Base-by-base conservation (phyloP, 306 rosid genomes). In the Sphenostylis stenocarpa region DNA sequence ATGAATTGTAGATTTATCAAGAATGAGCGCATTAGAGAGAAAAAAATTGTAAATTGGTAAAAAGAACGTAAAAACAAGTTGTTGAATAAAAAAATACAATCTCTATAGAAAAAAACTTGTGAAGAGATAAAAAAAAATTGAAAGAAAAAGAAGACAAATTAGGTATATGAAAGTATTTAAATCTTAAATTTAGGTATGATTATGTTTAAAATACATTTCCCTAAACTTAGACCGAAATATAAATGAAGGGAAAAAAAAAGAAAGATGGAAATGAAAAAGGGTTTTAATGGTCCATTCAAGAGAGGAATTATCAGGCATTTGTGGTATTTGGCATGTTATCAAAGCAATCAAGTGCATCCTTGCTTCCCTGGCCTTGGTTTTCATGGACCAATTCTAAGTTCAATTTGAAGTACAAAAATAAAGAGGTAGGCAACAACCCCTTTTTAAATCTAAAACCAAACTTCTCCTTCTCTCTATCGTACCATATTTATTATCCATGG, bases 401-500 rank as follows among this genome's bases (percentile, higher is more conserved):
- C 33, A 39, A 23, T 8, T 41, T 64, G 12, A 79, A 23, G 49
- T 4, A 45, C 15, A 26, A 26, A 26, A 71, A 9, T 15, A 21
- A 51, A 39, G 81, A 66, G 51, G 61, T 53, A 60, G 19, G 67
- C 44, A 20, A 19, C 41, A 28, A 67, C 33, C 0, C 67, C 19
- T 7, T 26, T 38, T 53, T 14, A 45, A 51, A 16, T 55, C 66
- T 69, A 45, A 39, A 73, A 74, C 85, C 87, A 62, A 80, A 77
- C 70, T 23, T 38, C 28, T 14, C 70, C 9, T 23, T 64, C 43
- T 36, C 23, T 23, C 70, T 1, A 62, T 53, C 33, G 29, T 13
- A 20, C 21, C 26, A 3, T 23, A 73, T 77, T 86, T 20, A 78
- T 66, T 33, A 49, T 24, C 10, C 19, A 14, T 73, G 86, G 90